These are phyloP conservation scores for Podaxis sp. DNA, from an alignment of 768 basidiomycete species.

Conservation along the genomic window DNA sequence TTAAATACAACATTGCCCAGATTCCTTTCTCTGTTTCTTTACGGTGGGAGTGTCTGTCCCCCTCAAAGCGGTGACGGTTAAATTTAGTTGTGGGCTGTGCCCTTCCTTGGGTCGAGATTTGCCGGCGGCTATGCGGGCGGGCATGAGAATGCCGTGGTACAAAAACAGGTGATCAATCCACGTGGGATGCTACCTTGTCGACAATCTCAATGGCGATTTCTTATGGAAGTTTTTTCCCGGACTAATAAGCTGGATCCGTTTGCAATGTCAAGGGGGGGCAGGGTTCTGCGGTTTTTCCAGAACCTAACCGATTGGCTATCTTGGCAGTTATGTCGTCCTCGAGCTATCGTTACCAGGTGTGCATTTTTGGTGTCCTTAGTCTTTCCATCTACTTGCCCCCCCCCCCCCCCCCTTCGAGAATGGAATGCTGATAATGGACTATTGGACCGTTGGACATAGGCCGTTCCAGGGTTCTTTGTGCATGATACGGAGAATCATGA, in stretches of 20 bases:
- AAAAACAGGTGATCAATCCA: neutral
- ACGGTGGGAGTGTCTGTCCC: too few relatives aligned
- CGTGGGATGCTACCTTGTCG: neutral
- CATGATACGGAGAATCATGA: constrained; percentile 4
- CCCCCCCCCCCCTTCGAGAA: too few relatives aligned
- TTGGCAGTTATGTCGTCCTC: neutral
- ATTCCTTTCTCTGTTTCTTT: neutral
- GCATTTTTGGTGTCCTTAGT: neutral
- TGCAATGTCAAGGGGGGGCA: too few relatives aligned
- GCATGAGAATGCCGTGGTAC: neutral
- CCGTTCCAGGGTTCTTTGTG: constrained; percentile 7
- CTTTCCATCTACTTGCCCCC: neutral
- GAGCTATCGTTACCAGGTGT: neutral
- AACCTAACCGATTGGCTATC: neutral
- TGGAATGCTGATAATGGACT: too few relatives aligned
- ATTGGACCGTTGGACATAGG: neutral
- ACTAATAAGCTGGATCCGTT: neutral
- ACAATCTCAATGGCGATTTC: neutral
- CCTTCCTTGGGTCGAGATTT: too few relatives aligned
- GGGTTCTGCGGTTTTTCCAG: too few relatives aligned
- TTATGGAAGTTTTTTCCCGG: too few relatives aligned
- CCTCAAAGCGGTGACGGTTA: too few relatives aligned
- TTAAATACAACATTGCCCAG: neutral
- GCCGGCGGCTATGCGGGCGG: too few relatives aligned
- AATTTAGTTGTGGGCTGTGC: too few relatives aligned